A percentile compares a stretch with the other conserved stretches of the same genome.
Evolutionary conservation across 2,329 filamentous ascomycete species (phyloP).

Genomic region (Epichloe gansuensis): DNA sequence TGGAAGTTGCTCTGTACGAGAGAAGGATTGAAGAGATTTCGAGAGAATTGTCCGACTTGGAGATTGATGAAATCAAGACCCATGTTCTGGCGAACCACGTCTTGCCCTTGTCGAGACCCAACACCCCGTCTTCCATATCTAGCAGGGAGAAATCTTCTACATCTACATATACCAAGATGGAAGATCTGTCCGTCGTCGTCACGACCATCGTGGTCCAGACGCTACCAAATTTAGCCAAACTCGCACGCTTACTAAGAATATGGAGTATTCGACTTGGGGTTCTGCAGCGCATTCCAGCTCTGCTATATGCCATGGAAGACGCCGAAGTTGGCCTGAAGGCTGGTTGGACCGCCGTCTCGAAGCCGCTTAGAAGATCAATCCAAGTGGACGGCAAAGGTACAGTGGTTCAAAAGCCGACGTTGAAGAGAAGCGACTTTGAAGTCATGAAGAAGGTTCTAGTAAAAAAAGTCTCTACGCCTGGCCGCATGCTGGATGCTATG

Average conservation of each 20-base stretch:
- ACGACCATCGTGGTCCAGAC: conserved; percentile 86
- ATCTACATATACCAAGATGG: conserved; percentile 56
- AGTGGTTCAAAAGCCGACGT: conserved; percentile 10
- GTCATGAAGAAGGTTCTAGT: conserved; percentile 53
- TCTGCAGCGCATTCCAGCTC: conserved; percentile 56
- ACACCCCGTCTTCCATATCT: conserved; percentile 22
- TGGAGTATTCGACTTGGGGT: conserved; percentile 72
- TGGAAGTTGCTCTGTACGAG: conserved; percentile 56
- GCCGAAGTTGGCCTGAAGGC: conserved; percentile 51
- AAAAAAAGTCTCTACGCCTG: conserved; percentile 55
- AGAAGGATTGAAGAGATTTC: conserved; percentile 61
- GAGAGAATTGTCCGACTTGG: conserved; percentile 53
- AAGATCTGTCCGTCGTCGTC: conserved; percentile 80
- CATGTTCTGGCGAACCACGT: conserved; percentile 76
- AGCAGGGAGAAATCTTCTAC: conserved; percentile 25
- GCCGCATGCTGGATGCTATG: conserved; percentile 67
- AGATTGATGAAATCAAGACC: conserved; percentile 78
- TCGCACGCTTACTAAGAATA: conserved; percentile 58
- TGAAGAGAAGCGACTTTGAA: conserved; percentile 35
- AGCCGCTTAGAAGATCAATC: conserved; percentile 12
- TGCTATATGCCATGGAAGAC: conserved; percentile 53
- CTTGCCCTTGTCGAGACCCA: conserved; percentile 33
- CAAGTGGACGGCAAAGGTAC: conserved; percentile 8
- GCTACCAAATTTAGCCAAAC: conserved; percentile 63
- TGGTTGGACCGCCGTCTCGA: conserved; percentile 50